Evolutionary conservation across 768 basidiomycete species (phyloP).

Genomic region (Artomyces pyxidatus): DNA sequence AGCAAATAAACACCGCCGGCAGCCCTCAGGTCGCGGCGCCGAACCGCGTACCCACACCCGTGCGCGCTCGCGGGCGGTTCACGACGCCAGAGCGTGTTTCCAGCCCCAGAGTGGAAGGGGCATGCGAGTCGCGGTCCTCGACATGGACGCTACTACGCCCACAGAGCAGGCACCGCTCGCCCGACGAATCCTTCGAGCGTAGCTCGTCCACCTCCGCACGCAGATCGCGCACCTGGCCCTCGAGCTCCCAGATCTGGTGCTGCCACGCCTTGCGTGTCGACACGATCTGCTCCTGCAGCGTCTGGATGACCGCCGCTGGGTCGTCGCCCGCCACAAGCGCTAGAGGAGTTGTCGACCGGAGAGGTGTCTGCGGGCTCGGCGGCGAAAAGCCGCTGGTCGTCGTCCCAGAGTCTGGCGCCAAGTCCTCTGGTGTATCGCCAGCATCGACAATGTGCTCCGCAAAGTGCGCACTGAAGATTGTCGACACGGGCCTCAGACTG

Average conservation of each 20-base stretch:
- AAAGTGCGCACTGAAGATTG: constrained; percentile 67
- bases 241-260: constrained; percentile 66
- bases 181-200: constrained; percentile 29
- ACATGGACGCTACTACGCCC: constrained; percentile 36
- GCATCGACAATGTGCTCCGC: constrained; percentile 32
- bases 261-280: constrained; percentile 59
- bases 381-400: constrained; percentile 31
- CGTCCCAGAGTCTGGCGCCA: constrained; percentile 43
- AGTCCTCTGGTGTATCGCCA: constrained; percentile 26
- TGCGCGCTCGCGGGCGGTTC: constrained; percentile 58
- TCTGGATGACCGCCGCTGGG: constrained; percentile 38
- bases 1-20: not conserved
- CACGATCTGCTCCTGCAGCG: constrained; percentile 54
- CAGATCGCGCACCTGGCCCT: constrained; percentile 63
- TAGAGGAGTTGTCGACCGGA: constrained; percentile 17
- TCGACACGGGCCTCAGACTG: constrained; percentile 68
- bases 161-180: constrained; percentile 51
- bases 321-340: constrained; percentile 27
- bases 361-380: constrained; percentile 28
- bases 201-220: constrained; percentile 60
- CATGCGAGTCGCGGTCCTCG: not conserved
- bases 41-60: constrained; percentile 59
- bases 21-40: constrained; percentile 33
- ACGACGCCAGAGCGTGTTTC: constrained; percentile 31
- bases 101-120: not conserved